These are phyloP conservation scores for Aspergillus panamensis DNA, from an alignment of 495 filamentous ascomycete species.

Conservation along the genomic window DNA sequence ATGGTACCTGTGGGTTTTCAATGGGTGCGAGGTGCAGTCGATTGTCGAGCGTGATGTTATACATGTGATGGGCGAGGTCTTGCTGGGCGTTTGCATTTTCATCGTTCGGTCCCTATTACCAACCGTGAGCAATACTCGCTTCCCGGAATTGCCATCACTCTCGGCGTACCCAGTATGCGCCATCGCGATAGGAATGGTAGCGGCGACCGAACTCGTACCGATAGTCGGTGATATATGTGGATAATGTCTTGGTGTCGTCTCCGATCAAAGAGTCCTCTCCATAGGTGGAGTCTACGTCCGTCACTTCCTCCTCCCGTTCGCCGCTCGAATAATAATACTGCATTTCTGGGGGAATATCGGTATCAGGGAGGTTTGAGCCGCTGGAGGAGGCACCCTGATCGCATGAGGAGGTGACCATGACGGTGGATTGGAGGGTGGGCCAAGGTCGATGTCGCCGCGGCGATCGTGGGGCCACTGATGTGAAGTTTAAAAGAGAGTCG, in stretches of 20 bases:
- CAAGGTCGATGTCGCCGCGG: background rate
- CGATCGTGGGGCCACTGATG: background rate
- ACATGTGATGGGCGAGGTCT: constrained; percentile 35
- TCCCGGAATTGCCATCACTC: too few species aligned
- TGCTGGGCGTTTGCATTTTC: constrained; percentile 28
- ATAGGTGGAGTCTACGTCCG: constrained; percentile 23
- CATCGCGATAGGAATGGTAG: constrained; percentile 62
- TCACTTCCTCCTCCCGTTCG: constrained; percentile 14
- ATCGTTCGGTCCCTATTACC: constrained; percentile 29
- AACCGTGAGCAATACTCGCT: background rate
- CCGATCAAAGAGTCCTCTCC: constrained; percentile 23
- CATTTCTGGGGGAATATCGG: background rate
- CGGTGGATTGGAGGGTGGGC: background rate
- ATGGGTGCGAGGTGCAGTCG: constrained; percentile 49
- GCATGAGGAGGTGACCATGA: background rate
- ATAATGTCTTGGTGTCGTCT: constrained; percentile 22
- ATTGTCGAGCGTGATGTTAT: constrained; percentile 39
- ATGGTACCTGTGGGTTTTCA: constrained; percentile 31
- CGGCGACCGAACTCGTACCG: constrained; percentile 59
- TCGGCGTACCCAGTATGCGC: constrained; percentile 49
- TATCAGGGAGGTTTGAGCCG: background rate
- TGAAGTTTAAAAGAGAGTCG: too few species aligned
- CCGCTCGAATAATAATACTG: background rate
- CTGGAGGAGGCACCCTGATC: constrained; percentile 1
- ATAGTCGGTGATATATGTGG: constrained; percentile 27